Evolutionary conservation across 768 basidiomycete species (phyloP).

Genomic region (Suillus brevipes): DNA sequence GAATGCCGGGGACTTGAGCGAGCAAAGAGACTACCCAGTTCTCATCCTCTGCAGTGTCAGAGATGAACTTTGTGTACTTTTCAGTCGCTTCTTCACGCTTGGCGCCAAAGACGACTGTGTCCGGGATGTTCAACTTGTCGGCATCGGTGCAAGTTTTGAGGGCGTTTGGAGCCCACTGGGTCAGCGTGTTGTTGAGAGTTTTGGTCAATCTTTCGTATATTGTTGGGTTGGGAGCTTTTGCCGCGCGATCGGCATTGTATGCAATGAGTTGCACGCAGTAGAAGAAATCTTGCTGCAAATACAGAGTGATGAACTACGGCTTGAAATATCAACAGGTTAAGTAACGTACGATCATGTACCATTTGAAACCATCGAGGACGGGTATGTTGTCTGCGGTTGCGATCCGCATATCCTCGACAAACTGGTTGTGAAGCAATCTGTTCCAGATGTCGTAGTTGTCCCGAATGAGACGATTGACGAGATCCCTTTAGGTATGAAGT

Average conservation of each 20-base stretch:
- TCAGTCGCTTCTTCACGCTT: conserved; percentile 5
- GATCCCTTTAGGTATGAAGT: conserved; percentile 7
- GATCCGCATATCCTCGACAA: conserved; percentile 10
- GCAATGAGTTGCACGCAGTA: conserved; percentile 14
- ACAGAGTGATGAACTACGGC: not conserved
- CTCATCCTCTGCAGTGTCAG: conserved; percentile 4
- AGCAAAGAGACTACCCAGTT: conserved; percentile 14
- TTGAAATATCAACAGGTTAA: not conserved
- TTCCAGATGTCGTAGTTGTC: conserved; percentile 18
- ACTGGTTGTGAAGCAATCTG: conserved; percentile 10
- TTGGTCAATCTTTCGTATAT: conserved; percentile 8
- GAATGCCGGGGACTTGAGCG: conserved; percentile 17
- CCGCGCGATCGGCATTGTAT: conserved; percentile 14
- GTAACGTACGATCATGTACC: conserved; percentile 12
- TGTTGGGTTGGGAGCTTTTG: conserved; percentile 11
- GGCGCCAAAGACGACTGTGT: conserved; percentile 10
- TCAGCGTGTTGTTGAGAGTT: conserved; percentile 3
- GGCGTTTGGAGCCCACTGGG: conserved; percentile 7
- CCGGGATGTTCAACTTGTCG: conserved; percentile 9
- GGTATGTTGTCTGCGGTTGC: conserved; percentile 3
- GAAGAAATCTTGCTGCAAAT: conserved; percentile 15
- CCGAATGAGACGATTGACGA: conserved; percentile 13
- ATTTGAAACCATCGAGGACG: conserved; percentile 14
- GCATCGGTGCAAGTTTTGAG: conserved; percentile 11
- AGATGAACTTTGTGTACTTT: conserved; percentile 13